Conservation (phyloP, 768 basidiomycete genomes). For the Pleurotus djamor region DNA sequence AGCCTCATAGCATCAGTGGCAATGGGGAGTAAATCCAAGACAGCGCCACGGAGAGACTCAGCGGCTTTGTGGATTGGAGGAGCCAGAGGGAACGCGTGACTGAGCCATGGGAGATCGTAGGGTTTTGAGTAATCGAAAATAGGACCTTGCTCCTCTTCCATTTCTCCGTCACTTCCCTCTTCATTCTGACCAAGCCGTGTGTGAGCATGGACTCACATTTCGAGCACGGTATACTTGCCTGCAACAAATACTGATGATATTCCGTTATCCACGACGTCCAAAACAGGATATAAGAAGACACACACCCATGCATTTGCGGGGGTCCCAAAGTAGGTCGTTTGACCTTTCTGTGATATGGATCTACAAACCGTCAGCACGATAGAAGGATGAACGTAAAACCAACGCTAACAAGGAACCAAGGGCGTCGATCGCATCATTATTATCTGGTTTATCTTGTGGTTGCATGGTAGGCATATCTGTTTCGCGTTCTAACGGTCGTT, state of each 20-base stretch:
- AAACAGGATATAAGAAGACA: conserved; percentile 8
- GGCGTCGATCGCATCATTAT: conserved; percentile 57
- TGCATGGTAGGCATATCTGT: conserved; percentile 31
- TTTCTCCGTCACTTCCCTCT: conserved; percentile 21
- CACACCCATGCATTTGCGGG: conserved; percentile 71
- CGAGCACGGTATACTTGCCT: conserved; percentile 36
- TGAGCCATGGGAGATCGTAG: conserved; percentile 56
- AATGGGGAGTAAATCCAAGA: conserved; percentile 46
- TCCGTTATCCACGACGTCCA: neutral
- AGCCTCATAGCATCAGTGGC: conserved; percentile 32
- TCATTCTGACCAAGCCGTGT: conserved; percentile 47
- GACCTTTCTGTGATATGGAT: conserved; percentile 60
- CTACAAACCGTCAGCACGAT: conserved; percentile 26
- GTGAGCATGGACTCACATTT: conserved; percentile 8
- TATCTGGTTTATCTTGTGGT: conserved; percentile 41
- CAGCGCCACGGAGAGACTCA: conserved; percentile 38
- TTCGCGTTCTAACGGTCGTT: conserved; percentile 66
- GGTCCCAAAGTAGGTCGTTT: conserved; percentile 63
- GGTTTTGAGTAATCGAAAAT: conserved; percentile 40
- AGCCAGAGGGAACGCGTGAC: conserved; percentile 58
- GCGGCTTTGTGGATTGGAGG: conserved; percentile 38
- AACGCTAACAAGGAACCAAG: conserved; percentile 59
- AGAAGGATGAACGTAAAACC: conserved; percentile 9
- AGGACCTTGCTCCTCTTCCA: conserved; percentile 24
- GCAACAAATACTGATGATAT: conserved; percentile 53